Base-by-base conservation (phyloP, 768 basidiomycete species). In the Rhodosporidiobolus odoratus region DNA sequence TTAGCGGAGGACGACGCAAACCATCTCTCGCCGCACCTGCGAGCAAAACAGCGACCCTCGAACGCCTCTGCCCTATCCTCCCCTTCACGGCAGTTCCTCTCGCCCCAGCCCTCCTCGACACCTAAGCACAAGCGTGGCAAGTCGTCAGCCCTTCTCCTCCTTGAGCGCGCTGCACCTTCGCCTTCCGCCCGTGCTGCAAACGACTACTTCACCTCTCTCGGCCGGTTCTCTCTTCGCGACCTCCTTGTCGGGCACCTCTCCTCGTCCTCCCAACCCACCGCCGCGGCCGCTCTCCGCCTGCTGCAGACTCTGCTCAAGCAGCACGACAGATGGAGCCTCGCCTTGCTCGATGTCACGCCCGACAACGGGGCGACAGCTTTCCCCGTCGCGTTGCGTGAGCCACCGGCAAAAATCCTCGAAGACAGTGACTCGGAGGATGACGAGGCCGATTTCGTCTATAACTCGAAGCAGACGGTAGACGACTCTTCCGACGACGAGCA, bases 161-260 rank as follows among this genome's bases (percentile, higher is more conserved):
- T 96, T 61, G 89, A 92, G 78, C 86, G 90, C 83, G 88, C 91
- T 78, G 87, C 87, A 3, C 88, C 89, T 1, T 0, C 41, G 4
- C 40, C 37, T 2, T 37, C 37, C 8, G n/a, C 16, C 27, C 12
- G 40, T 3, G 15, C 23, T 25, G 15, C 58, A 0, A 53, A 62
- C 35, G 50, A 47, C 73, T 96, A 96, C 80, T 90, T 91, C 79
- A 92, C 88, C 32, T 87, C 91, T 0, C 86, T 89, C 80, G 90
- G 89, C 19, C 86, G 92, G 25, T 97, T 92, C 82, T 94, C 91
- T 8, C 83, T 97, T 48, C 92, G 91, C 78, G 95, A 98, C 76
- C 84, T 97, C 41, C 80, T 98, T 13, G 76, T 91, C 58, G 84
- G 90, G 54, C 92, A 92, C 77, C 80, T 96, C 32, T 83, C 85